Evolutionary conservation across 176 grass and related monocot species (phyloP), one percentile per base, ranked within the genome.

Genomic region (Luzula sylvatica): DNA sequence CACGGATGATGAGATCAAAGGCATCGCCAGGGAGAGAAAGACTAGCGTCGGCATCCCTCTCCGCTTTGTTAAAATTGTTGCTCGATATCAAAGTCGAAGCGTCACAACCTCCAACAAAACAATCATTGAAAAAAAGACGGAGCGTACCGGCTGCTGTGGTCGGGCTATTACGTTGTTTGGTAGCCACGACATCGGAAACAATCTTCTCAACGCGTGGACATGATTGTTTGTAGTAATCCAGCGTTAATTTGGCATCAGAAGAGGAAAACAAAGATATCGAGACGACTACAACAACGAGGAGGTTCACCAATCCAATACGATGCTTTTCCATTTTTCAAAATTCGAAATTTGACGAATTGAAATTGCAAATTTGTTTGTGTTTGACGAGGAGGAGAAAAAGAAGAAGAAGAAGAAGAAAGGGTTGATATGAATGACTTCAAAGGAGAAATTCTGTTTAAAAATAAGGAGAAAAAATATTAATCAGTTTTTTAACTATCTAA

Each of bases 81-180:
- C 80, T 72, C 26, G 80, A 68, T 24, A 92, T 69, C 26, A 92
- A 74, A 29, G 83, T 74, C 9, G 86, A 92, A 2, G 80, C 86
- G 47, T 92, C 86, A 52, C 86, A 92, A 5, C 86, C 86, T 47
- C 52, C 21, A 5, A 92, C 86, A 63, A 92, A 92, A 76, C 86
- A 92, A 65, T 92, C 86, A 58, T 92, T 80, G 72, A 92, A 92
- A 68, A 92, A 92, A 60, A 92, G 53, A 23, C 86, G 86, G 42
- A 92, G 86, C 30, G 83, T 67, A 3, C 68, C 86, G 3, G 86
- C 86, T 0, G 86, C 86, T 3, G 86, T 92, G n/a, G 86, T 92
- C 24, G 86, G 86, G 72, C 71, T 85, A 17, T 42, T 25, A 51
- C 73, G 68, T 76, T 92, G 86, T 60, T 92, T 92, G 53, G 49